Evolutionary conservation across 2,329 filamentous ascomycete genomes (phyloP), one percentile per base, ranked within the genome.

Genomic region (Tolypocladium paradoxum): DNA sequence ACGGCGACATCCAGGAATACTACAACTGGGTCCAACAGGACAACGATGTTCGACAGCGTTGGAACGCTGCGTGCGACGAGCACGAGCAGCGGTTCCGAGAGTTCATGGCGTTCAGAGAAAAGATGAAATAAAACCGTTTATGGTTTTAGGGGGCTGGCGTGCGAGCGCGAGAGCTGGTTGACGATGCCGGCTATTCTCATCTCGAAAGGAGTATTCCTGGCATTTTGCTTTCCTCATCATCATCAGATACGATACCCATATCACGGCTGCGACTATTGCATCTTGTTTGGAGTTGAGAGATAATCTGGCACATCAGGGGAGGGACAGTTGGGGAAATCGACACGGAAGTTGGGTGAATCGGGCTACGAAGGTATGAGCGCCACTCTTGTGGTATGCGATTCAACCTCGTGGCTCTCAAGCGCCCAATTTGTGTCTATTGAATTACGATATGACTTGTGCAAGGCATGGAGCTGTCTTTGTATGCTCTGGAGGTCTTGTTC

Each of bases 21-120:
- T 65, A 81, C 54, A 70, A 70, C 37, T 81, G 79, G 64, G 68
- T 85, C 53, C 76, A 79, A 58, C 80, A 88, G 65, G 87, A 90
- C 62, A 77, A 82, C 57, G 71, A 73, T 48, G 79, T 88, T 6
- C 73, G 83, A 53, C 73, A 74, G 61, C 75, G 77, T 53, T 89
- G 86, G 84, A 69, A 69, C 33, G 65, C 76, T 9, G 80, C 80
- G 8, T 81, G 78, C 55, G 76, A 81, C 45, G 75, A 75, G 55
- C 86, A 90, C 62, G 76, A 79, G 54, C 66, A 73, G 53, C 76
- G 77, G 11, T 70, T 89, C 53, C 72, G 75, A 58, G 77, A 81
- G 58, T 87, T 83, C 61, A 71, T 77, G 66, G 73, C 65, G 31
- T 72, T 73, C 55, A 68, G 72, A 54, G 68, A 72, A 38, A 72